Evolutionary conservation across 2,329 filamentous ascomycete genomes (phyloP).

Genomic region (Microascus cirrosus): DNA sequence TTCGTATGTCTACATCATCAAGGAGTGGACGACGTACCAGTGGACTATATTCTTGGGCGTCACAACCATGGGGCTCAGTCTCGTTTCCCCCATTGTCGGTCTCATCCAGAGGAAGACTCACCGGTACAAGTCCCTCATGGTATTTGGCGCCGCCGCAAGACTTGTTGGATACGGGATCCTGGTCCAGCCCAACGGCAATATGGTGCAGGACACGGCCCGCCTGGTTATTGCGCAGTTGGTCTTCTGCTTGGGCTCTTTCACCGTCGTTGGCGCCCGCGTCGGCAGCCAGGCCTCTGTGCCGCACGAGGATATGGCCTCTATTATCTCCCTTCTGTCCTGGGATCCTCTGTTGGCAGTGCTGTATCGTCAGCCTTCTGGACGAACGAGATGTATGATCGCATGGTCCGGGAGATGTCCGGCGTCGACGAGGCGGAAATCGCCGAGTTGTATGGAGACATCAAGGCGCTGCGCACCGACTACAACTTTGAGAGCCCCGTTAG

Average conservation of each 20-base stretch:
- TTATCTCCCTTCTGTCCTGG: constrained; percentile 18
- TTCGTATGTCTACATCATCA: constrained; percentile 1
- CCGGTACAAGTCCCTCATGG: constrained; percentile 27
- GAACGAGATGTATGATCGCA: constrained; percentile 21
- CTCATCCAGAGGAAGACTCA: constrained; percentile 23
- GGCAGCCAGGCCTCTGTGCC: constrained; percentile 26
- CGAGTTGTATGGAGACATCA: constrained; percentile 22
- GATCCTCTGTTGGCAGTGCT: constrained; percentile 24
- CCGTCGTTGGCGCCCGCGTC: constrained; percentile 15
- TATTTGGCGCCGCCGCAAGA: constrained; percentile 22
- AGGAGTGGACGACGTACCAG: constrained; percentile 19
- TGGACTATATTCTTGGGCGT: constrained; percentile 25
- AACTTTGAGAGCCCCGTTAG: constrained; percentile 20
- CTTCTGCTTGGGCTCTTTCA: background rate
- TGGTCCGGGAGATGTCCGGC: constrained; percentile 17
- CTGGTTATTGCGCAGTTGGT: constrained; percentile 23
- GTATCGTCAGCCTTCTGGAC: constrained; percentile 25
- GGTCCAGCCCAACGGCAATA: constrained; percentile 15
- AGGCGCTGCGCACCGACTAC: constrained; percentile 18
- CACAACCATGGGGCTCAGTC: constrained; percentile 24
- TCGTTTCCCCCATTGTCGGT: constrained; percentile 22
- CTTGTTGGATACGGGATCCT: constrained; percentile 24
- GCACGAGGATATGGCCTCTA: constrained; percentile 25
- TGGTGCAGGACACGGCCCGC: constrained; percentile 14
- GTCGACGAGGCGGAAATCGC: constrained; percentile 13